Conservation (phyloP, 2,329 filamentous ascomycete genomes). For the Aureobasidium sp. region DNA sequence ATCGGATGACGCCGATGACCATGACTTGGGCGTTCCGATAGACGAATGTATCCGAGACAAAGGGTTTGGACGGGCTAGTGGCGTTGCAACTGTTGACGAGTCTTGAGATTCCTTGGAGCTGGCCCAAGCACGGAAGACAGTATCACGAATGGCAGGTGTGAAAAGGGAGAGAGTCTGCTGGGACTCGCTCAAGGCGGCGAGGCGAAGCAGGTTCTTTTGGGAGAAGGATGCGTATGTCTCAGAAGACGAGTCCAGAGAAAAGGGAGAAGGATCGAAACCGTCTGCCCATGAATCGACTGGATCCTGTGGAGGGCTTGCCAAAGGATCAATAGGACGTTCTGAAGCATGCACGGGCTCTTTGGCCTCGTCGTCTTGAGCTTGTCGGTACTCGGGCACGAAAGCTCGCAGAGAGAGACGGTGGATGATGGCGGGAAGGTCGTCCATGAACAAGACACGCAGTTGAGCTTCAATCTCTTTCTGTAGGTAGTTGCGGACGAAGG, state of each 20-base stretch:
- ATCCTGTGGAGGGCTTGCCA: constrained; percentile 47
- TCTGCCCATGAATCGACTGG: constrained; percentile 72
- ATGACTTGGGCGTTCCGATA: constrained; percentile 51
- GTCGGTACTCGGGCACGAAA: constrained; percentile 81
- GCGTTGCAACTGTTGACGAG: constrained; percentile 35
- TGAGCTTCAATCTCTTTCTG: constrained; percentile 95
- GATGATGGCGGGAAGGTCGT: constrained; percentile 93
- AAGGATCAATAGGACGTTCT: constrained; percentile 26
- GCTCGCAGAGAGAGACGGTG: constrained; percentile 82
- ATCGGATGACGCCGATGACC: constrained; percentile 46
- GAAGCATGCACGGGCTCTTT: constrained; percentile 38
- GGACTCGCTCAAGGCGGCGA: constrained; percentile 77
- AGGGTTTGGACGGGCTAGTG: constrained; percentile 37
- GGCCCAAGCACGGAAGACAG: constrained; percentile 88
- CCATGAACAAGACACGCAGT: constrained; percentile 90
- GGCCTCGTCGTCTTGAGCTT: constrained; percentile 49
- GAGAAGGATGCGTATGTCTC: constrained; percentile 89
- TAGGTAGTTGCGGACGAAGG: constrained; percentile 93
- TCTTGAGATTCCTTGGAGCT: constrained; percentile 67
- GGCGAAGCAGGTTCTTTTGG: constrained; percentile 80
- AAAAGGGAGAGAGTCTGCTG: constrained; percentile 87
- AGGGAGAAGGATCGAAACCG: constrained; percentile 58
- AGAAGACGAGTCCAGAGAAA: constrained; percentile 70
- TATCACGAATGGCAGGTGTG: constrained; percentile 82
- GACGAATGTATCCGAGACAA: constrained; percentile 42